Base-by-base conservation (phyloP, 257 asterid genomes). In the Solanum pennellii region DNA sequence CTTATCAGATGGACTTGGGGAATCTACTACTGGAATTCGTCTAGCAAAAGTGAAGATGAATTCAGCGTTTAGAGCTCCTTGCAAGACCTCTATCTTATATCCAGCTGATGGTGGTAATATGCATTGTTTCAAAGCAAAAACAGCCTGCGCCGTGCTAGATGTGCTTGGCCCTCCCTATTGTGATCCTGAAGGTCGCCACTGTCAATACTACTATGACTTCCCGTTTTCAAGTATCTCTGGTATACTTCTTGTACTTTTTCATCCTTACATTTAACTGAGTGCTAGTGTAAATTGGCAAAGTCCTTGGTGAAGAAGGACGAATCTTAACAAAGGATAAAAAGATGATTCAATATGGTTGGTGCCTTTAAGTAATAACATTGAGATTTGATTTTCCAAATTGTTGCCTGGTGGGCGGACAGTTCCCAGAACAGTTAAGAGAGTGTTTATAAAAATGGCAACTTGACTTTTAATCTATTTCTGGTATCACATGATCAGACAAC, bases 141-240 rank as follows among this genome's bases (percentile, higher is more conserved):
- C 98, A 0, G 94, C 98, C 0, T 96, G 99, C 7, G 98, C 99
- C 0, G 94, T 96, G 27, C 94, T 96, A 3, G 99, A 96, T 25
- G 99, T 96, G 83, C 97, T 96, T 3, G 99, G 98, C 73, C 99
- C 99, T 14, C 99, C 99, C 2, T 96, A 96, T 68, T 88, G 91
- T 60, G 99, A 95, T 85, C 92, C 95, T 1, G 95, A 95, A 27
- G 99, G 98, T 56, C 99, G 99, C 35, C 98, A 95, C 83, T 96
- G 98, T 82, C 96, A 95, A 84, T 95, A 92, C 91, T 96, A 93
- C 86, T 44, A 47, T 8, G 98, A 96, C 71, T 89, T 87, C 87
- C 98, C 98, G 1, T 89, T 91, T 13, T 13, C 89, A 87, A 88
- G 76, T 13, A 84, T 75, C 87, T 75, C 92, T 83, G 93, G 95